These are phyloP conservation scores for Talaromyces albobiverticillius DNA, from an alignment of 2,329 filamentous ascomycete genomes.

Conservation along the genomic window DNA sequence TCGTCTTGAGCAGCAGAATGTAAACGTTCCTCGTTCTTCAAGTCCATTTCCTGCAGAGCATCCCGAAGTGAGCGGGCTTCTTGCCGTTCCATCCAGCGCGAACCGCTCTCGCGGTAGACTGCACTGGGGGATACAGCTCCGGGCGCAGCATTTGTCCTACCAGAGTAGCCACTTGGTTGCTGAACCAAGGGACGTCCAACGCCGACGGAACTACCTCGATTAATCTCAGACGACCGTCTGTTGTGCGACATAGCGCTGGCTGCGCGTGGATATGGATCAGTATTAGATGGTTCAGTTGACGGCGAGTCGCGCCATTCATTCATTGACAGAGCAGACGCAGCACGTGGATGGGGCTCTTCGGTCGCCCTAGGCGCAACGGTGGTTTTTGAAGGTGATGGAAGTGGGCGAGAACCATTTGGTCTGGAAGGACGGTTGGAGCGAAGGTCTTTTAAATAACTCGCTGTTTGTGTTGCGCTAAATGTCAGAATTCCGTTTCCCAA, in stretches of 20 bases:
- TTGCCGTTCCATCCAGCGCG: slow-evolving; percentile 57
- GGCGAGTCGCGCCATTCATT: slow-evolving; percentile 23
- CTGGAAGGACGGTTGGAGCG: slow-evolving; percentile 56
- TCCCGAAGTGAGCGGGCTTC: slow-evolving; percentile 56
- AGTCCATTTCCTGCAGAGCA: slow-evolving; percentile 58
- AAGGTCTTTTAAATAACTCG: slow-evolving; percentile 59
- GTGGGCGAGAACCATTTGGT: slow-evolving; percentile 60
- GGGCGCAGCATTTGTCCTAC: slow-evolving; percentile 37
- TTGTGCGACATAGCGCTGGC: slow-evolving; percentile 42
- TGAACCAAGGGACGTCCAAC: slow-evolving; percentile 34
- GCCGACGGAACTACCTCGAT: slow-evolving; percentile 21
- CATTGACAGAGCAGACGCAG: slow-evolving; percentile 43
- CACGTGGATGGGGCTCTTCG: slow-evolving; percentile 37
- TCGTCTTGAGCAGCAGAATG: slow-evolving; percentile 60
- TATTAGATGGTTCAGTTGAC: slow-evolving; percentile 18
- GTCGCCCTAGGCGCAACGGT: slow-evolving; percentile 17
- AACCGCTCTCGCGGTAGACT: slow-evolving; percentile 53
- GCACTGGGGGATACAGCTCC: slow-evolving; percentile 36
- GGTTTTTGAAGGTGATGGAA: slow-evolving; percentile 39
- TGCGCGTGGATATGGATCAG: slow-evolving; percentile 32
- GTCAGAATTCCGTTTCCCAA: not conserved
- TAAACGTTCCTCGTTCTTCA: slow-evolving; percentile 53
- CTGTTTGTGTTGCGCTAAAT: slow-evolving; percentile 34
- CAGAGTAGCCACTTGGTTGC: slow-evolving; percentile 30
- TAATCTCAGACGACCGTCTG: slow-evolving; percentile 29